A percentile compares a stretch with the other conserved stretches of the same genome.
Evolutionary conservation across 139 green algal genomes (phyloP).

Genomic region (Haematococcus lacustris): DNA sequence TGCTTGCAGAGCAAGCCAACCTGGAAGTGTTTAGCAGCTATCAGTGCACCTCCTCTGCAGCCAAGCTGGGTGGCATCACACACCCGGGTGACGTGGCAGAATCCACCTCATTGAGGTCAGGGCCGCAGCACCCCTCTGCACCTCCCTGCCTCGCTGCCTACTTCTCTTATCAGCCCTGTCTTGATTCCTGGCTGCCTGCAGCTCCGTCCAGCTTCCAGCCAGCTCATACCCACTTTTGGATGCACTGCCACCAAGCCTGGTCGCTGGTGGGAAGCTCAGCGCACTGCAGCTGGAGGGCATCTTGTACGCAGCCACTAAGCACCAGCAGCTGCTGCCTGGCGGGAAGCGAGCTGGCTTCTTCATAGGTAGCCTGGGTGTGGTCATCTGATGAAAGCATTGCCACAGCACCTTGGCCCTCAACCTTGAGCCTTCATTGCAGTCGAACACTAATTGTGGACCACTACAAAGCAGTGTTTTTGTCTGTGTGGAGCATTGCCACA

Average conservation of each 20-base stretch:
- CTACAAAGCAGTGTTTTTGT: too few species aligned
- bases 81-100: neutral
- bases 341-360: conserved; percentile 68
- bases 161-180: neutral
- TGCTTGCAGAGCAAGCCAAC: too few species aligned
- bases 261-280: conserved; percentile 60
- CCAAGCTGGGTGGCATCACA: neutral
- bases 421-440: too few species aligned
- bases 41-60: too few species aligned
- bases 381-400: too few species aligned
- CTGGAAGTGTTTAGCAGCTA: too few species aligned
- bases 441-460: too few species aligned
- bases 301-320: conserved; percentile 70
- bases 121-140: neutral
- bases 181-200: conserved; percentile 23
- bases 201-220: conserved; percentile 59
- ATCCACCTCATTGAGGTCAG: neutral
- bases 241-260: conserved; percentile 37
- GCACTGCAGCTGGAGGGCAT: conserved; percentile 83
- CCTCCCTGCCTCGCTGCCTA: neutral
- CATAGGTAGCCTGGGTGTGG: too few species aligned
- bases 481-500: too few species aligned
- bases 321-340: conserved; percentile 64
- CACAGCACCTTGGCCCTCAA: too few species aligned
- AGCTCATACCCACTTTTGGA: conserved; percentile 67